Percentiles rank a stretch among this genome's conserved stretches.
These are phyloP conservation scores for Galerina marginata DNA, from an alignment of 768 basidiomycete species.

Conservation along the genomic window DNA sequence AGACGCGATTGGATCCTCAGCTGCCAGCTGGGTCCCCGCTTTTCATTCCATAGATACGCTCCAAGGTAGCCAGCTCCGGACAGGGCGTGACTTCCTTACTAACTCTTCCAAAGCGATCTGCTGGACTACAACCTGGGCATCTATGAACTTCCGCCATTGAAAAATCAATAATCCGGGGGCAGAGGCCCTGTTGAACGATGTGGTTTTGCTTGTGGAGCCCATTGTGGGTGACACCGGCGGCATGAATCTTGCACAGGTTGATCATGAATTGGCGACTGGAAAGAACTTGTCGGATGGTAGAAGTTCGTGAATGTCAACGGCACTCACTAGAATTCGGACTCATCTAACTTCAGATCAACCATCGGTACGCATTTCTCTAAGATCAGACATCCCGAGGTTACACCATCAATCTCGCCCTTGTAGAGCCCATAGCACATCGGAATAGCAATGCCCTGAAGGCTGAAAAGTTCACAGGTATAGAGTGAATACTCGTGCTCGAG, in stretches of 20 bases:
- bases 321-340: conserved; percentile 29
- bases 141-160: conserved; percentile 30
- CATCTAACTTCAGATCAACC: conserved; percentile 10
- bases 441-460: conserved; percentile 43
- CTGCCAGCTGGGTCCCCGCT: not conserved
- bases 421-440: conserved; percentile 46
- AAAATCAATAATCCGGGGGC: conserved; percentile 12
- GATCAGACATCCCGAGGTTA: conserved; percentile 37
- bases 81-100: not conserved
- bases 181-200: not conserved
- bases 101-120: conserved; percentile 1
- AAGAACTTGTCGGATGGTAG: not conserved
- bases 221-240: not conserved
- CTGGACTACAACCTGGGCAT: conserved; percentile 8
- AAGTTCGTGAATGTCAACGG: not conserved
- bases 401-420: conserved; percentile 30
- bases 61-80: not conserved
- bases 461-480: conserved; percentile 36
- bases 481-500: conserved; percentile 39
- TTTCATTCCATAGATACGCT: not conserved
- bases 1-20: not conserved
- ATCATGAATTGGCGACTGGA: conserved; percentile 1
- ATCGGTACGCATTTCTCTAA: conserved; percentile 41
- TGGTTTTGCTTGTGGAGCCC: not conserved
- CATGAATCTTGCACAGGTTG: not conserved